Evolutionary conservation across 2,329 filamentous ascomycete species (phyloP).

Genomic region (Capronia epimyces): DNA sequence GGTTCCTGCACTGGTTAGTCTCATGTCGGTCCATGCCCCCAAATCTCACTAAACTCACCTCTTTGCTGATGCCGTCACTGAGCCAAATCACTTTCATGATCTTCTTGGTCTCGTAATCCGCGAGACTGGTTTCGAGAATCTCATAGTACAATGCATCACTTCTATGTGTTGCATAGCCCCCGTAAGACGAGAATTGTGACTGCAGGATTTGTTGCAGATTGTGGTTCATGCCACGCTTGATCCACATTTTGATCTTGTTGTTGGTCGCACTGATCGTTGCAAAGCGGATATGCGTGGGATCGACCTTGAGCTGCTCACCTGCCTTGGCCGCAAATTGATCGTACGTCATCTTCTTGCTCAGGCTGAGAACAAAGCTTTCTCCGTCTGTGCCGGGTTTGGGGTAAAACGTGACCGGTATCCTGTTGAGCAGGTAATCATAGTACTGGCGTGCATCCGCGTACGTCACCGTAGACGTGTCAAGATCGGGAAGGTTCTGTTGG

Average conservation of each 20-base stretch:
- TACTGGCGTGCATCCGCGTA: constrained; percentile 71
- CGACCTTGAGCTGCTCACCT: constrained; percentile 67
- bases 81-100: constrained; percentile 76
- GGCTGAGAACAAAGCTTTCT: constrained; percentile 67
- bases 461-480: constrained; percentile 41
- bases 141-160: constrained; percentile 84
- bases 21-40: not conserved
- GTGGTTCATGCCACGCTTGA: constrained; percentile 67
- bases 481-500: constrained; percentile 56
- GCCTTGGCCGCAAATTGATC: constrained; percentile 81
- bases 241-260: constrained; percentile 68
- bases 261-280: constrained; percentile 74
- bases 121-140: constrained; percentile 86
- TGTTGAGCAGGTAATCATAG: constrained; percentile 89
- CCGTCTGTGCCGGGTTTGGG: constrained; percentile 51
- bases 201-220: constrained; percentile 75
- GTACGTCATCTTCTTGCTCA: constrained; percentile 86
- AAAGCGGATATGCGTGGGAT: constrained; percentile 84
- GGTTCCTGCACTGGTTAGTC: constrained; percentile 52
- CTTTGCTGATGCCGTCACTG: constrained; percentile 84
- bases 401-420: constrained; percentile 70
- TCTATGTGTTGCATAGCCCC: constrained; percentile 61
- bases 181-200: constrained; percentile 65
- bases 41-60: constrained; percentile 48
- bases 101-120: constrained; percentile 91